Evolutionary conservation across 1,284 basidiomycete species (phyloP).

Genomic region (Sparassis latifolia): DNA sequence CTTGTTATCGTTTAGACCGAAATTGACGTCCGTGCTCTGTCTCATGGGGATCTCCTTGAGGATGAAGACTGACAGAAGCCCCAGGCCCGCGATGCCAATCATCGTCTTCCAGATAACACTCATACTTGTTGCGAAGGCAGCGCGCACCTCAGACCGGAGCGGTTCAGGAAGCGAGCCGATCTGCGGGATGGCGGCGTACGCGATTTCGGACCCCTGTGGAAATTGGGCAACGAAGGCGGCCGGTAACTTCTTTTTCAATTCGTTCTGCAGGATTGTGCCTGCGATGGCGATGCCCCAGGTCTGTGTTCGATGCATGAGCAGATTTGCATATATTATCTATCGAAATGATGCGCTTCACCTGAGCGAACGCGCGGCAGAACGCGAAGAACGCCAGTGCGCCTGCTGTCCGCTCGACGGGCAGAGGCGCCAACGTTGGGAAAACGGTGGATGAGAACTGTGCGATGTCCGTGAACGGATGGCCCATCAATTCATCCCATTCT

Average conservation of each 20-base stretch:
- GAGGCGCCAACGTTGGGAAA: slow-evolving; percentile 30
- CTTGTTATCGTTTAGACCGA: slow-evolving; percentile 10
- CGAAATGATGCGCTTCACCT: slow-evolving; percentile 5
- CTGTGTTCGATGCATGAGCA: slow-evolving; percentile 10
- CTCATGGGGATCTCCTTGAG: slow-evolving; percentile 29
- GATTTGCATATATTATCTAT: background rate
- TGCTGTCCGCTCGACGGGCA: slow-evolving; percentile 23
- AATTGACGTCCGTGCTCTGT: slow-evolving; percentile 22
- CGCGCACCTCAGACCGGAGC: slow-evolving; percentile 23
- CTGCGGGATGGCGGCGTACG: slow-evolving; percentile 31
- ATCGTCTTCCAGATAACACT: slow-evolving; percentile 29
- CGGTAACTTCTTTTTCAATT: slow-evolving; percentile 29
- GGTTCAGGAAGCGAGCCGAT: slow-evolving; percentile 26
- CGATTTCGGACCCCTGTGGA: slow-evolving; percentile 26
- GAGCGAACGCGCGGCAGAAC: slow-evolving; percentile 26
- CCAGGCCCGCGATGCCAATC: slow-evolving; percentile 27
- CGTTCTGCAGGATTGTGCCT: slow-evolving; percentile 32
- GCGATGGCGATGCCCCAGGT: slow-evolving; percentile 35
- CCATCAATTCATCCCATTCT: background rate
- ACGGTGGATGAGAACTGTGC: slow-evolving; percentile 16
- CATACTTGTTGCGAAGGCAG: slow-evolving; percentile 29
- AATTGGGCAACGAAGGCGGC: slow-evolving; percentile 24
- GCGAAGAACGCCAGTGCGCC: slow-evolving; percentile 25
- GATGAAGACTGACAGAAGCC: slow-evolving; percentile 23
- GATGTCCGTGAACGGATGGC: background rate